phyloP scores from a whole-genome alignment of 805 yeast genomes.

The Metschnikowia kofuensis region DNA sequence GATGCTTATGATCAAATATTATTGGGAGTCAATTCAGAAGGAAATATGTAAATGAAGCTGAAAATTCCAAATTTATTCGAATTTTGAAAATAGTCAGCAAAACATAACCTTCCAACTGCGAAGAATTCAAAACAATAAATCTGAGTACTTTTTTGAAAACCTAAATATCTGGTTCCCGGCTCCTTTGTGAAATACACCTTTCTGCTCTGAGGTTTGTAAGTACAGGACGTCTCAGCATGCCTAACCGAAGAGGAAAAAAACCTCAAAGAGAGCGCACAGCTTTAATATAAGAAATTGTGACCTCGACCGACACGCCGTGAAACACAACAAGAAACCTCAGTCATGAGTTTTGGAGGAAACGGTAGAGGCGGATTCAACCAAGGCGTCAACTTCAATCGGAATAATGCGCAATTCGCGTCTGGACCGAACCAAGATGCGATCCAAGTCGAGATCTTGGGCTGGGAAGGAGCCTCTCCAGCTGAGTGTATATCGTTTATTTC shows the following conservation, averaged over 20 bases:
- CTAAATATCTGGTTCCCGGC: no score
- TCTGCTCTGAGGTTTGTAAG: not conserved
- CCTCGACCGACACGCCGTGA: not conserved
- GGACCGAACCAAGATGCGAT: conserved; percentile 1
- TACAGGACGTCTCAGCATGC: not conserved
- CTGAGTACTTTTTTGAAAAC: no score
- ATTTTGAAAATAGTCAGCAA: no score
- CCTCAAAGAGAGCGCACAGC: not conserved
- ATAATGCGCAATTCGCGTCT: not conserved
- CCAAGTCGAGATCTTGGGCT: conserved; percentile 40
- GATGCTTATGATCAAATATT: no score
- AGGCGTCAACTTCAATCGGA: not conserved
- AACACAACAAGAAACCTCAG: not conserved
- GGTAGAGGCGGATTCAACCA: conserved; percentile 17
- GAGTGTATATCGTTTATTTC: conserved; percentile 69
- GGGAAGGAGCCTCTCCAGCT: conserved; percentile 75
- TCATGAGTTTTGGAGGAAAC: conserved; percentile 12
- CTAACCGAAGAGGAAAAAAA: not conserved
- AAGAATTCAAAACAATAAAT: no score
- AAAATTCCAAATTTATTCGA: no score
- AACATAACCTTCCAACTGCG: no score
- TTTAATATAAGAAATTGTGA: not conserved
- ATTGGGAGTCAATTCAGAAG: no score
- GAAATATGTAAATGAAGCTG: no score
- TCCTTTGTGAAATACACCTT: no score